phyloP scores from a whole-genome alignment of 257 asterid species.

The Solanum lycopersicoides region DNA sequence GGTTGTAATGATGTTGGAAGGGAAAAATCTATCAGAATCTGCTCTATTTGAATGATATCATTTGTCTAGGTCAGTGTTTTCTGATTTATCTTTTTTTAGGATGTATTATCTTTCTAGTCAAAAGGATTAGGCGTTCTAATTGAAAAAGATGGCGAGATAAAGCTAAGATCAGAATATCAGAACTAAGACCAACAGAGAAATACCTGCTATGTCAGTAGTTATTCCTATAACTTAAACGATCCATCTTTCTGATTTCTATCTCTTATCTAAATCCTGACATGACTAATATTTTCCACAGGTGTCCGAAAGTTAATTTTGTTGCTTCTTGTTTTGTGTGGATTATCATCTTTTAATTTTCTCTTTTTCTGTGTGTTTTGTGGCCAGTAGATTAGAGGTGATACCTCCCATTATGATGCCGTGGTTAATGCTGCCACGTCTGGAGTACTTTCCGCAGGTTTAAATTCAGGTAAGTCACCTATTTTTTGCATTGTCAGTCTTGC shows the following conservation, averaged over 20 bases:
- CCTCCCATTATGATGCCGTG: slow-evolving; percentile 93
- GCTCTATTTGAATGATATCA: background rate
- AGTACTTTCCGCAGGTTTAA: slow-evolving; percentile 79
- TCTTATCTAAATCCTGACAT: background rate
- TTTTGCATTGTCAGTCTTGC: background rate
- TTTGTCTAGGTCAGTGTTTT: background rate
- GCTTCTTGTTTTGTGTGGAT: background rate
- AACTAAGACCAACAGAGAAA: background rate
- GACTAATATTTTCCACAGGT: background rate
- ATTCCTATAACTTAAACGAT: background rate
- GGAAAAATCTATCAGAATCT: background rate
- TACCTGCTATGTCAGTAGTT: background rate
- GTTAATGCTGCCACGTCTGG: slow-evolving; percentile 95
- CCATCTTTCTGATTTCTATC: background rate
- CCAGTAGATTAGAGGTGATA: slow-evolving; percentile 78
- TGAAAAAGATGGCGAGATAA: background rate
- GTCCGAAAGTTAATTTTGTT: background rate
- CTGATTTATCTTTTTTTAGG: background rate
- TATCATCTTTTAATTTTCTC: background rate
- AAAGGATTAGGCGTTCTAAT: background rate
- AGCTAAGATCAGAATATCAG: background rate
- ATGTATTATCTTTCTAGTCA: background rate
- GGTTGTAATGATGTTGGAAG: background rate
- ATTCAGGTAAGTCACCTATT: slow-evolving; percentile 37
- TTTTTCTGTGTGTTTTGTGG: slow-evolving; percentile 5